These are phyloP conservation scores for Venturia nashicola DNA, from an alignment of 2,329 filamentous ascomycete species.

Conservation along the genomic window DNA sequence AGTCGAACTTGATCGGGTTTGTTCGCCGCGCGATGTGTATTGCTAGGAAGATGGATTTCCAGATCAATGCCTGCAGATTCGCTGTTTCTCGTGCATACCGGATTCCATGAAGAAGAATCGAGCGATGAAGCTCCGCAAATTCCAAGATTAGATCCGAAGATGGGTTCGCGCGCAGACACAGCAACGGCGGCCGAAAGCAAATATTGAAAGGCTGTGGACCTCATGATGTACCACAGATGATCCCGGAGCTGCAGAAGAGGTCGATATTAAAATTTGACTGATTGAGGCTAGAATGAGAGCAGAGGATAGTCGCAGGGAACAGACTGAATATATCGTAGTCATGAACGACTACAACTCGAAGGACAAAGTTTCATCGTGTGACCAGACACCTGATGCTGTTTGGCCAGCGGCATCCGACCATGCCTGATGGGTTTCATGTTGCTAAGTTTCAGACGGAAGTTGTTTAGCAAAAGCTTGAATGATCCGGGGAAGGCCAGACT, in stretches of 20 bases:
- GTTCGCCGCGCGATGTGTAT: not conserved
- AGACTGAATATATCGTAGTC: not conserved
- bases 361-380: not conserved
- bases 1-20: not conserved
- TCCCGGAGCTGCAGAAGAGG: not conserved
- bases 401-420: not conserved
- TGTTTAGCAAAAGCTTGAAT: not conserved
- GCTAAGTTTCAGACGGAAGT: not conserved
- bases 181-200: not conserved
- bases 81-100: not conserved
- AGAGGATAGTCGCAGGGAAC: not conserved
- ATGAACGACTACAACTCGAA: not conserved
- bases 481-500: not conserved
- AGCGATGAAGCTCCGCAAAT: not conserved
- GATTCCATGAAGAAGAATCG: not conserved
- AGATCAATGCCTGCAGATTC: not conserved
- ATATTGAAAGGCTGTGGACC: not conserved
- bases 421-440: not conserved
- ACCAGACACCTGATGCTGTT: not conserved
- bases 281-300: not conserved
- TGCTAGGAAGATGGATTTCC: not conserved
- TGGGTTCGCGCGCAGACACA: not conserved
- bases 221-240: slow-evolving; percentile 1
- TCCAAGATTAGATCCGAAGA: not conserved
- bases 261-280: not conserved